Conservation (phyloP, 495 filamentous ascomycete genomes). For the Penicillium goetzii region DNA sequence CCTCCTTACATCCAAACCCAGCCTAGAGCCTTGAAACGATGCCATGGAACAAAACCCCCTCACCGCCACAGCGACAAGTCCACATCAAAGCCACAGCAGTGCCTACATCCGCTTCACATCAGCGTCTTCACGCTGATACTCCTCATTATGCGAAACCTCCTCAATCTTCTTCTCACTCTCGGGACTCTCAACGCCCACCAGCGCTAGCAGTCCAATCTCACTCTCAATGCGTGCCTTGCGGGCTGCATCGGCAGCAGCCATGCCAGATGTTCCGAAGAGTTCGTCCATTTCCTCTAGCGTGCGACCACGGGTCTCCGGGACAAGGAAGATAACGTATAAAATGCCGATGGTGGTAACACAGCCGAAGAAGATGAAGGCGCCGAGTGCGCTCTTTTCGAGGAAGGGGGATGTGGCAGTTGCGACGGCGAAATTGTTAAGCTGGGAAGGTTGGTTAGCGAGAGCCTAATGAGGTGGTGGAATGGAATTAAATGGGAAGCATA, state of each 20-base stretch:
- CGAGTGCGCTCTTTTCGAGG: constrained; percentile 37
- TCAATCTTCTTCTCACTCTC: constrained; percentile 19
- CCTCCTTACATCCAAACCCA: neutral
- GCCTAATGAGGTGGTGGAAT: neutral
- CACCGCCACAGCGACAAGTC: neutral
- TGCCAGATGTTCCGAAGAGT: constrained; percentile 47
- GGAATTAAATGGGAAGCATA: neutral
- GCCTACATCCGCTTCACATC: constrained; percentile 7
- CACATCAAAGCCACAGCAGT: neutral
- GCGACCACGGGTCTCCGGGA: constrained; percentile 61
- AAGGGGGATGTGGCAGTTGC: constrained; percentile 46
- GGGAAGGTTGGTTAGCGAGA: constrained; percentile 8
- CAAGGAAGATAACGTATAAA: constrained; percentile 53
- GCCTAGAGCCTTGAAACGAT: neutral
- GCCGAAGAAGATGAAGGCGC: constrained; percentile 54
- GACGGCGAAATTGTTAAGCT: constrained; percentile 58
- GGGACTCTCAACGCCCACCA: constrained; percentile 31
- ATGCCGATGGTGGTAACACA: constrained; percentile 52
- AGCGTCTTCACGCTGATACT: constrained; percentile 10
- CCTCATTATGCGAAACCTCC: constrained; percentile 12
- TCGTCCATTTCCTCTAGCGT: constrained; percentile 60
- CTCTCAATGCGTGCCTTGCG: constrained; percentile 40
- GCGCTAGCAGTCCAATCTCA: constrained; percentile 38
- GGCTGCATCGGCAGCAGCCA: constrained; percentile 39
- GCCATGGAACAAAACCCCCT: neutral